These are phyloP conservation scores for Pleodorina starrii DNA, from an alignment of 139 green algal species.

Conservation along the genomic window DNA sequence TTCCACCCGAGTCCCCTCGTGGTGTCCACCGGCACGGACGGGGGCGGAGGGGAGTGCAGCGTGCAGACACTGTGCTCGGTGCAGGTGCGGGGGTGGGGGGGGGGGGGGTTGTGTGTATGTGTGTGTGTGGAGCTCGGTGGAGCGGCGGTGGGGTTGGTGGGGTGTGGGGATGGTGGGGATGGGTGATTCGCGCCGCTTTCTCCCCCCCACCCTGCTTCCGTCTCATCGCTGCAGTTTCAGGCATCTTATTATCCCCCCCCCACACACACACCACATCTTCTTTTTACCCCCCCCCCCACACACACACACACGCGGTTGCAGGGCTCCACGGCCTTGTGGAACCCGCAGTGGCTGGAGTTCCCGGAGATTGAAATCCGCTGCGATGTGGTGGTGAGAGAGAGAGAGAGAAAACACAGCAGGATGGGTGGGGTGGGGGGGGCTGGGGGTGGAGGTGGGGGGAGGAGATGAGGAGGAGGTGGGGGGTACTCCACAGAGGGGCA, in stretches of 20 bases:
- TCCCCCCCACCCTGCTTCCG: too few species aligned
- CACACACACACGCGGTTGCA: conserved; percentile 26
- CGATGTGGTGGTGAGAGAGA: conserved; percentile 54
- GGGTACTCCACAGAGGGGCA: too few species aligned
- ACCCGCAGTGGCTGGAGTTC: conserved; percentile 61
- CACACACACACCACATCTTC: too few species aligned
- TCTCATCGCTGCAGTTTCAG: too few species aligned
- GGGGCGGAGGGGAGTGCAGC: conserved; percentile 44
- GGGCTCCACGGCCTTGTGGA: conserved; percentile 59
- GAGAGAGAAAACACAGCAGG: not conserved
- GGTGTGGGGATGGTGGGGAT: too few species aligned
- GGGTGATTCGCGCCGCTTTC: too few species aligned
- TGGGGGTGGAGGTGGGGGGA: not conserved
- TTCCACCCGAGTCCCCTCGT: conserved; percentile 47
- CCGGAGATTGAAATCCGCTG: conserved; percentile 61
- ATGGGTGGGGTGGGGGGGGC: not conserved
- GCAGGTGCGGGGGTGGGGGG: conserved; percentile 51
- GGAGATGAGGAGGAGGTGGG: too few species aligned
- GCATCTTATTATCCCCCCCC: too few species aligned
- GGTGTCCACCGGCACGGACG: conserved; percentile 38
- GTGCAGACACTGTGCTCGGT: conserved; percentile 61
- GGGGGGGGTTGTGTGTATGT: not conserved
- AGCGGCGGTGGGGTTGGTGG: not conserved
- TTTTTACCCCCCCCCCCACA: not conserved
- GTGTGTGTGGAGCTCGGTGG: too few species aligned